These are phyloP conservation scores for Spergularia bocconei DNA, from an alignment of 148 eudicot species.

Conservation along the genomic window DNA sequence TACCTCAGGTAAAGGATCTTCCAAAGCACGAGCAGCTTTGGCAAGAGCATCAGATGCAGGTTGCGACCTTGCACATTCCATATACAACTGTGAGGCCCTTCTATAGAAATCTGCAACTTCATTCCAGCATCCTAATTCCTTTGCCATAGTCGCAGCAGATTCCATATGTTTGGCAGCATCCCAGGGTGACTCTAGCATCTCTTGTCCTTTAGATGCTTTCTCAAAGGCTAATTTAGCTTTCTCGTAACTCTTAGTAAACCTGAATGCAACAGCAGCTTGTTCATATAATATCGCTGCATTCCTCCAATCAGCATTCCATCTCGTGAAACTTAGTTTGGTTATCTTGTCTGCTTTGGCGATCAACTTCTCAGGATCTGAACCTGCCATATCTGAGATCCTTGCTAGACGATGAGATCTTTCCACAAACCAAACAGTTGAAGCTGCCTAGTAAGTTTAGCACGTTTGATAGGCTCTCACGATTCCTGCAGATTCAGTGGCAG, in stretches of 20 bases:
- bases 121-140: constrained; percentile 63
- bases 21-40: constrained; percentile 83
- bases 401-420: not conserved
- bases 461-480: not conserved
- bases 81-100: constrained; percentile 67
- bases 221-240: constrained; percentile 80
- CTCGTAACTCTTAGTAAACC: constrained; percentile 63
- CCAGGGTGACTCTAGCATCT: constrained; percentile 90
- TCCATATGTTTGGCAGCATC: constrained; percentile 94
- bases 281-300: constrained; percentile 66
- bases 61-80: constrained; percentile 77
- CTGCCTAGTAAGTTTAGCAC: not conserved
- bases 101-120: constrained; percentile 78
- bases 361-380: constrained; percentile 69
- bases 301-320: constrained; percentile 95
- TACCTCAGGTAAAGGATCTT: constrained; percentile 65
- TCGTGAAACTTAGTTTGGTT: constrained; percentile 69
- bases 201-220: constrained; percentile 91
- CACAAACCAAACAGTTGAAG: not conserved
- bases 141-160: constrained; percentile 78
- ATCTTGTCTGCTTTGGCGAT: constrained; percentile 80
- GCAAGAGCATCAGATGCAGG: constrained; percentile 93
- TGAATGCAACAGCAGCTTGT: constrained; percentile 81
- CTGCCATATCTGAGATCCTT: constrained; percentile 46
- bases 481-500: constrained; percentile 4